Conservation (phyloP, 2,329 filamentous ascomycete species). For the Botrytis tulipae region DNA sequence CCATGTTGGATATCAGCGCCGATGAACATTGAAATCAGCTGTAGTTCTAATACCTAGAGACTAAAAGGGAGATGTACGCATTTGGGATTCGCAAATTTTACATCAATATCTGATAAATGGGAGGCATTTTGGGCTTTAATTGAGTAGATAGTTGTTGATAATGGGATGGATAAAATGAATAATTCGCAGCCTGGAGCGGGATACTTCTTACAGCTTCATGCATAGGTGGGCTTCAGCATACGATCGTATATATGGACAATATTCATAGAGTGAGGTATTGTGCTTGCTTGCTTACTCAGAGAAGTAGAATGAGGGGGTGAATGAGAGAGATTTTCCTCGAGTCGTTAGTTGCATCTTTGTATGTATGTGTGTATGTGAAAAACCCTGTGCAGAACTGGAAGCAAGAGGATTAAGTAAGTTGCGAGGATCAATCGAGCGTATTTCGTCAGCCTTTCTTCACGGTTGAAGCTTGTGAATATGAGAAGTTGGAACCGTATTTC, state of each 20-base stretch:
- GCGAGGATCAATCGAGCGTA: not conserved
- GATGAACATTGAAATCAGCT: not conserved
- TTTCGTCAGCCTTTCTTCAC: too few relatives aligned
- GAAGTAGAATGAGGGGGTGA: not conserved
- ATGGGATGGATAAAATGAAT: not conserved
- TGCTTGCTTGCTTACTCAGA: not conserved
- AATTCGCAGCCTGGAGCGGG: not conserved
- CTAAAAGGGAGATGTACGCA: not conserved
- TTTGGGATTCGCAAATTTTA: not conserved
- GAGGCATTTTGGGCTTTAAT: not conserved
- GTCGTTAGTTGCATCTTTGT: not conserved
- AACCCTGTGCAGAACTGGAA: not conserved
- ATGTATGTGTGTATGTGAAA: not conserved
- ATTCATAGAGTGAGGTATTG: not conserved
- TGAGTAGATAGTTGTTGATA: not conserved
- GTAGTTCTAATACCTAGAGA: too few relatives aligned
- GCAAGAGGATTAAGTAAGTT: not conserved
- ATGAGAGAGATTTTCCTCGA: not conserved
- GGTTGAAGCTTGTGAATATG: not conserved
- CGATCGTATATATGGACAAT: not conserved
- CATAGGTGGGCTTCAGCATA: not conserved
- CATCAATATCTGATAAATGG: not conserved
- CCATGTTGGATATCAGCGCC: too few relatives aligned
- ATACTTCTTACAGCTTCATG: not conserved
- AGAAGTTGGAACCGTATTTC: not conserved